Evolutionary conservation across 352 stramenopile species (phyloP).

Genomic region (Phytophthora ohioensis): DNA sequence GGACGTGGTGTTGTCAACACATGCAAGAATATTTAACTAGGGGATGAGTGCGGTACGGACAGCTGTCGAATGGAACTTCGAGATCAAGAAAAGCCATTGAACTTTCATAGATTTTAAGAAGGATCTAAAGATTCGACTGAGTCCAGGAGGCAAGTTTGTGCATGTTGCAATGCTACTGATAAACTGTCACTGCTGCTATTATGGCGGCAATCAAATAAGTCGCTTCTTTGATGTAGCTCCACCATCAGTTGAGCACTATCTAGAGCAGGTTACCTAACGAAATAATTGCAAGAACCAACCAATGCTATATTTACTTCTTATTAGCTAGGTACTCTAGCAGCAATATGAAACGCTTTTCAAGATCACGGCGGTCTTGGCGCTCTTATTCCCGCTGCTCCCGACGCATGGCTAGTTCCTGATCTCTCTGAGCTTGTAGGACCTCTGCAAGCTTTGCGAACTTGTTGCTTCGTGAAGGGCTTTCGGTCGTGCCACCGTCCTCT

Average conservation of each 20-base stretch:
- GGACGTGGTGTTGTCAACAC: neutral
- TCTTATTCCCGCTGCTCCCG: neutral
- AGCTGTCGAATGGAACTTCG: too few species aligned
- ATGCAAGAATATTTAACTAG: too few species aligned
- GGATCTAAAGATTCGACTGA: too few species aligned
- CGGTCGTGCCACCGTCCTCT: neutral
- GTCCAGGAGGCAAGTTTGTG: too few species aligned
- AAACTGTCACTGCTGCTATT: too few species aligned
- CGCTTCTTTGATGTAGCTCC: too few species aligned
- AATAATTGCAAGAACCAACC: neutral
- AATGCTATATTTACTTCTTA: neutral
- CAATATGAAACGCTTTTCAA: neutral
- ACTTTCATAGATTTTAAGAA: too few species aligned
- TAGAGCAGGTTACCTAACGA: neutral
- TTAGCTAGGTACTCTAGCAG: slow-evolving; percentile 2
- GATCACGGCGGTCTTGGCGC: neutral
- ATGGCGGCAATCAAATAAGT: too few species aligned
- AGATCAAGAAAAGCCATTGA: too few species aligned
- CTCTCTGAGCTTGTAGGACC: neutral
- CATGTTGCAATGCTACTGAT: too few species aligned
- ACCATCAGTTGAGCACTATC: too few species aligned
- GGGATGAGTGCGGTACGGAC: too few species aligned
- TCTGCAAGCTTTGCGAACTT: neutral
- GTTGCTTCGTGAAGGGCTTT: neutral
- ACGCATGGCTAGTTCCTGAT: neutral